phyloP scores from a whole-genome alignment of 345 rosid species.

The Aquilaria yunnanensis region DNA sequence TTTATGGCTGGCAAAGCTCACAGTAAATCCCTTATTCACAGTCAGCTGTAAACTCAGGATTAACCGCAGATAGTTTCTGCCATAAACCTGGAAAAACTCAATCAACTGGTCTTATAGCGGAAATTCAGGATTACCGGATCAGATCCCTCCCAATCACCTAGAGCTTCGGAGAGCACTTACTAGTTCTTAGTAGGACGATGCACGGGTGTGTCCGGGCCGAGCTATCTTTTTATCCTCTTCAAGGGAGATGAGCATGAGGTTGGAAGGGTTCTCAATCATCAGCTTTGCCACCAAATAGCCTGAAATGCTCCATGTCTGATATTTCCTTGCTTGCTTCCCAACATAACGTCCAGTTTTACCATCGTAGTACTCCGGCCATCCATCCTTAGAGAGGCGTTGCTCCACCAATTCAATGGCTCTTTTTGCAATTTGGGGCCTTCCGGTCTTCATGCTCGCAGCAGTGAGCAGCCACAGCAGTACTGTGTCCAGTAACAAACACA shows the following conservation, averaged over 20 bases:
- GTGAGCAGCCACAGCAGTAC: conserved; percentile 46
- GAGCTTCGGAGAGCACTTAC: too few relatives aligned
- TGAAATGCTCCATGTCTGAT: conserved; percentile 45
- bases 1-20: too few relatives aligned
- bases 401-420: conserved; percentile 39
- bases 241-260: conserved; percentile 29
- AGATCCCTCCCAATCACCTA: too few relatives aligned
- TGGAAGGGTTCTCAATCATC: conserved; percentile 43
- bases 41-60: too few relatives aligned
- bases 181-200: too few relatives aligned
- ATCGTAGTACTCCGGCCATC: conserved; percentile 57
- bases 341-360: conserved; percentile 42
- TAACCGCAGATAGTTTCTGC: too few relatives aligned
- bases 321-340: conserved; percentile 50
- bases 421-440: conserved; percentile 47
- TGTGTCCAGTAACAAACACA: neutral
- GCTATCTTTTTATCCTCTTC: conserved; percentile 29
- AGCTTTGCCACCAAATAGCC: conserved; percentile 40
- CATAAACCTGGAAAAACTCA: too few relatives aligned
- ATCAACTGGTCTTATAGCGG: too few relatives aligned
- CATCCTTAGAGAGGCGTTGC: conserved; percentile 37
- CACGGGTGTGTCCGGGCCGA: too few relatives aligned
- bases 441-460: conserved; percentile 49
- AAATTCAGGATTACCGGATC: too few relatives aligned
- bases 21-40: too few relatives aligned